phyloP scores from a whole-genome alignment of 441 rosid genomes.

The Daphne laureola region DNA sequence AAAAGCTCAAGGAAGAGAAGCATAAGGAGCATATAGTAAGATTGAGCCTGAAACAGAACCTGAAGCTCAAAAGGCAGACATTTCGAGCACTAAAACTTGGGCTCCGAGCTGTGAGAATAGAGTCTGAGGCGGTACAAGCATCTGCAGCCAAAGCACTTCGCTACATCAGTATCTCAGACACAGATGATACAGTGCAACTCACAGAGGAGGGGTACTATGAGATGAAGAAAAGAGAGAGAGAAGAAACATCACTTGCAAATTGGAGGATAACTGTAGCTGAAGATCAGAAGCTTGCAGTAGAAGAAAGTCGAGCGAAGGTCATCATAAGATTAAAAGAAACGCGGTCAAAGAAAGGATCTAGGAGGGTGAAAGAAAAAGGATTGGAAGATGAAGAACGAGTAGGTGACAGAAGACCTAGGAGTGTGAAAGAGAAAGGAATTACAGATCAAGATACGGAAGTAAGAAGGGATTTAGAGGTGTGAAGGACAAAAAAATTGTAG shows the following conservation, averaged over 20 bases:
- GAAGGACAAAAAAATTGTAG: not conserved
- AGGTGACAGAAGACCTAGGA: constrained; percentile 6
- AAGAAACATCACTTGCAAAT: constrained; percentile 30
- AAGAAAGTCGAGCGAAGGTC: constrained; percentile 24
- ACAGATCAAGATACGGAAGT: not conserved
- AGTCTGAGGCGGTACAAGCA: constrained; percentile 31
- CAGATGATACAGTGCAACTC: constrained; percentile 19
- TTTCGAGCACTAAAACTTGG: constrained; percentile 29
- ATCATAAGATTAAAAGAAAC: constrained; percentile 22
- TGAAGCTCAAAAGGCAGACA: constrained; percentile 33
- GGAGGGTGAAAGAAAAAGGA: constrained; percentile 4
- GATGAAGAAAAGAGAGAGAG: constrained; percentile 30
- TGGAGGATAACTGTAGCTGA: constrained; percentile 37
- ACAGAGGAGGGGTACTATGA: constrained; percentile 25
- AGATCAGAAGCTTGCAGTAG: constrained; percentile 40
- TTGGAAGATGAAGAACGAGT: not conserved
- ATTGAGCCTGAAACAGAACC: constrained; percentile 27
- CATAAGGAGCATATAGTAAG: constrained; percentile 25
- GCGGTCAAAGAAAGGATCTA: constrained; percentile 4
- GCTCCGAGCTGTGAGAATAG: constrained; percentile 30
- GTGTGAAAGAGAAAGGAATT: not conserved
- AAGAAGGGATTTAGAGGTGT: constrained; percentile 7
- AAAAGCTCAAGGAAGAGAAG: constrained; percentile 17
- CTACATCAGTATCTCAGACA: constrained; percentile 17
- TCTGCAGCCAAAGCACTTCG: constrained; percentile 25